phyloP scores from a whole-genome alignment of 2,329 filamentous ascomycete genomes.

The Monilinia aucupariae region DNA sequence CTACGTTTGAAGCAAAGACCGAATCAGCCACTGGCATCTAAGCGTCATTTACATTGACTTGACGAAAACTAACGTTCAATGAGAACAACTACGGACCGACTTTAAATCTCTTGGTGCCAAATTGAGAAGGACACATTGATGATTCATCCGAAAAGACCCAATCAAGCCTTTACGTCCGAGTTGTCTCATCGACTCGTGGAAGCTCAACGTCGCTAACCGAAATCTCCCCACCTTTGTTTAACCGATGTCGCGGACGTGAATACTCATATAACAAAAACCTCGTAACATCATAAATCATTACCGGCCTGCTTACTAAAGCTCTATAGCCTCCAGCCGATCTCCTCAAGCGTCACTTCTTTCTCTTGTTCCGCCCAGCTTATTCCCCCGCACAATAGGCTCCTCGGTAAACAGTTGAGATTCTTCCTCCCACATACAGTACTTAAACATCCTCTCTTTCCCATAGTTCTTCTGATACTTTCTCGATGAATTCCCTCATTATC shows the following conservation, averaged over 20 bases:
- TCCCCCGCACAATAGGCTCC: neutral
- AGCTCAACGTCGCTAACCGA: neutral
- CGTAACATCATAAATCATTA: too few relatives aligned
- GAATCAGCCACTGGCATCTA: too few relatives aligned
- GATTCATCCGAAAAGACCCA: too few relatives aligned
- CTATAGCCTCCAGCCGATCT: neutral
- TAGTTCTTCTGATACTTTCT: neutral
- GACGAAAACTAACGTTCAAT: too few relatives aligned
- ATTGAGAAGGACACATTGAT: too few relatives aligned
- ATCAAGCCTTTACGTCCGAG: too few relatives aligned
- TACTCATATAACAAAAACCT: neutral
- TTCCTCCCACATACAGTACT: neutral
- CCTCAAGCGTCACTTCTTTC: neutral
- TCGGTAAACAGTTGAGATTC: neutral
- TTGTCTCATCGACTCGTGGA: too few relatives aligned
- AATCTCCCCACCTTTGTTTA: neutral
- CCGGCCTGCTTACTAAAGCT: neutral
- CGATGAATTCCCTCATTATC: neutral
- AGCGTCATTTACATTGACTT: too few relatives aligned
- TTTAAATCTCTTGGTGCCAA: too few relatives aligned
- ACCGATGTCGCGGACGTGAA: neutral
- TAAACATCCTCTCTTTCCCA: neutral
- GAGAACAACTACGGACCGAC: too few relatives aligned
- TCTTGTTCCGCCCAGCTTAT: neutral
- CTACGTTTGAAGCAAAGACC: neutral